These are phyloP conservation scores for Claviceps arundinis DNA, from an alignment of 2,329 filamentous ascomycete genomes.

Conservation along the genomic window DNA sequence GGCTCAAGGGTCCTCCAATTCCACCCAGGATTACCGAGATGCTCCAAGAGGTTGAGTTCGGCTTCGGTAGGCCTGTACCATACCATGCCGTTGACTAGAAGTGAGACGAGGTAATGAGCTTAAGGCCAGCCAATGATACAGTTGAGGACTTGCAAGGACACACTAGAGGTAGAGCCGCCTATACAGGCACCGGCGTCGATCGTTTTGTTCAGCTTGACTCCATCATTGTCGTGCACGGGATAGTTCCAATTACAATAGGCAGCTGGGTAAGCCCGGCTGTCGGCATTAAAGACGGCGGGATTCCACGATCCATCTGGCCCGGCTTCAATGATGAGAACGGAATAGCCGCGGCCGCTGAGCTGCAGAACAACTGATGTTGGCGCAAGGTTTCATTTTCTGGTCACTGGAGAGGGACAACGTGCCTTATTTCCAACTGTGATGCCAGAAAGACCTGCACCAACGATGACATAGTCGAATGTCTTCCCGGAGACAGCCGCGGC, in stretches of 20 bases:
- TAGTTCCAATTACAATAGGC: conserved; percentile 12
- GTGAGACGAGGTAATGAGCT: not conserved
- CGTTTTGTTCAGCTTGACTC: conserved; percentile 4
- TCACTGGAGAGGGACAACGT: not conserved
- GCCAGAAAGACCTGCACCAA: conserved; percentile 26
- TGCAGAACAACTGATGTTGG: not conserved
- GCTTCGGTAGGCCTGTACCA: conserved; percentile 12
- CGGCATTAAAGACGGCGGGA: conserved; percentile 8
- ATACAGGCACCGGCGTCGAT: conserved; percentile 13
- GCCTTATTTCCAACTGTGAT: conserved; percentile 13
- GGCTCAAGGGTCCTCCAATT: conserved; percentile 20
- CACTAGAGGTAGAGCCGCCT: conserved; percentile 14
- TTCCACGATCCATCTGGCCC: conserved; percentile 13
- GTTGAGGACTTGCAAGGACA: not conserved
- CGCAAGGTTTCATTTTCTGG: not conserved
- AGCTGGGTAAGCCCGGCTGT: conserved; percentile 7
- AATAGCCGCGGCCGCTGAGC: conserved; percentile 11
- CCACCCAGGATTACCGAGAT: conserved; percentile 15
- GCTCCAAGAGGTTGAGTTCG: conserved; percentile 12
- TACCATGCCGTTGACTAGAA: conserved; percentile 13
- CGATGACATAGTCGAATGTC: conserved; percentile 20
- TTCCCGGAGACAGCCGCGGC: conserved; percentile 4
- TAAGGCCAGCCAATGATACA: not conserved
- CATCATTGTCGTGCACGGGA: conserved; percentile 9
- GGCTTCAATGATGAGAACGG: conserved; percentile 13